A percentile compares a stretch with the other conserved stretches of the same genome.
These are phyloP conservation scores for Ascochyta koolunga DNA, from an alignment of 2,329 filamentous ascomycete species.

Conservation along the genomic window DNA sequence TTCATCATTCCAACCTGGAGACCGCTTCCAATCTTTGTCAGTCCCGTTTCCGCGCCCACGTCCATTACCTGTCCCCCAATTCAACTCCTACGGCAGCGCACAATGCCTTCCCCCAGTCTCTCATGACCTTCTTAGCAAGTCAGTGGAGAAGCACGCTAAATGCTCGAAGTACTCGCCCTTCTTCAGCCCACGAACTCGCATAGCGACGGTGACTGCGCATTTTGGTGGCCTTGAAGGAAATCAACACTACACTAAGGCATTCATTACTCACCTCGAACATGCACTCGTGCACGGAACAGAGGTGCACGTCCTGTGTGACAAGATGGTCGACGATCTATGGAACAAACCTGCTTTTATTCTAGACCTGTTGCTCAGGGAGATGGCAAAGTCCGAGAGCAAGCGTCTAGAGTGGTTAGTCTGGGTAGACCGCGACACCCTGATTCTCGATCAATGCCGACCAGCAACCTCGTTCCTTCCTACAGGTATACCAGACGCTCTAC, in stretches of 20 bases:
- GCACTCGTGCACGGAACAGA: slow-evolving; percentile 51
- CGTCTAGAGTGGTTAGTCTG: slow-evolving; percentile 53
- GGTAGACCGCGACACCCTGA: slow-evolving; percentile 53
- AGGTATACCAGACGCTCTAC: slow-evolving; percentile 16
- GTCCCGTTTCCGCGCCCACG: slow-evolving; percentile 16
- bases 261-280: slow-evolving; percentile 51
- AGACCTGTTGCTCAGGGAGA: slow-evolving; percentile 42
- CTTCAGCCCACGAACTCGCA: slow-evolving; percentile 17
- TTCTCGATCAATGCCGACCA: slow-evolving; percentile 52
- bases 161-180: slow-evolving; percentile 27
- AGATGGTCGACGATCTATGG: slow-evolving; percentile 53
- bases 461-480: slow-evolving; percentile 49
- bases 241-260: slow-evolving; percentile 49
- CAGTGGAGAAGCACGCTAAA: slow-evolving; percentile 18
- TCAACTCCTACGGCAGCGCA: slow-evolving; percentile 21
- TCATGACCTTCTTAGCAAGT: slow-evolving; percentile 15
- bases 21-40: slow-evolving; percentile 4
- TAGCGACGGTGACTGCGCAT: slow-evolving; percentile 50
- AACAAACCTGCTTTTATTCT: slow-evolving; percentile 55
- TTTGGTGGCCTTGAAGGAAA: slow-evolving; percentile 40
- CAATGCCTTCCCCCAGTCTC: slow-evolving; percentile 23
- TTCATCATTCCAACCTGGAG: neutral
- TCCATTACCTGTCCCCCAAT: slow-evolving; percentile 8
- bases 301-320: slow-evolving; percentile 50
- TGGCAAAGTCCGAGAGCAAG: slow-evolving; percentile 47